Evolutionary conservation across 306 rosid genomes (phyloP), one percentile per base, ranked within the genome.

Genomic region (Coriaria nepalensis): DNA sequence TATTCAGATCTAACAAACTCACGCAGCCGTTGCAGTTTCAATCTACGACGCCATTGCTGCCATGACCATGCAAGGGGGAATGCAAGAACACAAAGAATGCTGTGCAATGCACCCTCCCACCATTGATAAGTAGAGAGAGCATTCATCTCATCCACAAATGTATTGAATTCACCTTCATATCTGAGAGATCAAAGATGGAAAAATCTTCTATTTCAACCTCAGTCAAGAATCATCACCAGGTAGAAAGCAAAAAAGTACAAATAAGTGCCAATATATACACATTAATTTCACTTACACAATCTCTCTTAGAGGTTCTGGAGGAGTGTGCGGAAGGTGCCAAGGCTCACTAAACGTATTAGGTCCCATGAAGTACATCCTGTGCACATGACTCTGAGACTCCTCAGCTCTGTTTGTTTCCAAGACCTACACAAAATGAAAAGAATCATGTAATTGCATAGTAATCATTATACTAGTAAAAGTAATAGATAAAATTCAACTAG

Each of bases 31-130:
- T 92, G 96, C 81, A 92, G 53, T 64, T 75, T 92, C 80, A 82
- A 53, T 73, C 78, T 78, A 40, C 94, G 80, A 35, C 93, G 88
- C 75, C 96, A 92, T 40, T 85, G 98, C 73, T 79, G 87, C 98
- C 98, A 92, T 37, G 96, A 92, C 79, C 94, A 82, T 10, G 96
- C 87, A 61, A 82, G 81, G 15, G 98, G 98, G 64, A 85, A 86
- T 34, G 77, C 83, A 60, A 92, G 72, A 63, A 83, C 68, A 57
- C 78, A 70, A 49, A 85, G 87, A 59, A 83, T 70, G 62, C 70
- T 92, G 81, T 75, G 68, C 37, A 78, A 67, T 52, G 94, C 96
- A 61, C 98, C 98, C 74, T 92, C 98, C 98, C 98, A 92, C 98
- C 98, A 92, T 42, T 86, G 93, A 53, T 92, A 92, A 29, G 94